A percentile compares a stretch with the other conserved stretches of the same genome.
These are phyloP conservation scores for Lasiodiplodia hormozganensis DNA, from an alignment of 2,329 filamentous ascomycete genomes.

Conservation along the genomic window DNA sequence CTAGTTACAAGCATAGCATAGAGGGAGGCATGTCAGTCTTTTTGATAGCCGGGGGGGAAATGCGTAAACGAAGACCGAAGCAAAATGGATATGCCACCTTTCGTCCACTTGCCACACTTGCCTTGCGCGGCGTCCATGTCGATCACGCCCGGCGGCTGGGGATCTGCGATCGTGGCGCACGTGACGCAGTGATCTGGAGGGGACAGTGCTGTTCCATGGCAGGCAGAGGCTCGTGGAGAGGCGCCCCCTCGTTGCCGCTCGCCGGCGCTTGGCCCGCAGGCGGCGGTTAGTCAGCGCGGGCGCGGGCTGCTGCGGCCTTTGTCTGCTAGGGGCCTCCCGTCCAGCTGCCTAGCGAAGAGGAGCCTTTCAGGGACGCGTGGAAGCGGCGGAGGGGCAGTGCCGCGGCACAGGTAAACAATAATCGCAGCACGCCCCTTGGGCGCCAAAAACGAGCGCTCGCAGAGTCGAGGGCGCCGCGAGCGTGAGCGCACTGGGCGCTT, in stretches of 20 bases:
- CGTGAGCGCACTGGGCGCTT: constrained; percentile 17
- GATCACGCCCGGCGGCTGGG: neutral
- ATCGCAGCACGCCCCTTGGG: constrained; percentile 12
- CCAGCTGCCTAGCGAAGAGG: constrained; percentile 22
- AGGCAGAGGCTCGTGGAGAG: neutral
- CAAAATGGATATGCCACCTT: constrained; percentile 23
- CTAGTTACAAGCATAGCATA: constrained; percentile 22
- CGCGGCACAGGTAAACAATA: constrained; percentile 21
- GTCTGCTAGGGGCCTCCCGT: constrained; percentile 12
- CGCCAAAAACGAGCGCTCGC: constrained; percentile 17
- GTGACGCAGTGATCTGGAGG: constrained; percentile 14
- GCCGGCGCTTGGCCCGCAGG: constrained; percentile 8
- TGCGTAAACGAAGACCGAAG: constrained; percentile 10
- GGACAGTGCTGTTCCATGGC: neutral
- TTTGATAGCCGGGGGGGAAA: neutral
- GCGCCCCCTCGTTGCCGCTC: constrained; percentile 7
- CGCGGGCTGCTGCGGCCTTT: constrained; percentile 12
- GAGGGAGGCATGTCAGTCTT: constrained; percentile 22
- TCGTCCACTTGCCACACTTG: constrained; percentile 3
- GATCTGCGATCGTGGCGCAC: constrained; percentile 23
- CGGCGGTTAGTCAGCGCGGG: constrained; percentile 21
- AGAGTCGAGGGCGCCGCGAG: constrained; percentile 13
- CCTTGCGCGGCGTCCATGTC: constrained; percentile 3
- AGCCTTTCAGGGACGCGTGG: constrained; percentile 26
- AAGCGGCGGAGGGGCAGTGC: constrained; percentile 23